A percentile compares a stretch with the other conserved stretches of the same genome.
These are phyloP conservation scores for Micractinium sp. DNA, from an alignment of 139 green algal genomes.

Conservation along the genomic window DNA sequence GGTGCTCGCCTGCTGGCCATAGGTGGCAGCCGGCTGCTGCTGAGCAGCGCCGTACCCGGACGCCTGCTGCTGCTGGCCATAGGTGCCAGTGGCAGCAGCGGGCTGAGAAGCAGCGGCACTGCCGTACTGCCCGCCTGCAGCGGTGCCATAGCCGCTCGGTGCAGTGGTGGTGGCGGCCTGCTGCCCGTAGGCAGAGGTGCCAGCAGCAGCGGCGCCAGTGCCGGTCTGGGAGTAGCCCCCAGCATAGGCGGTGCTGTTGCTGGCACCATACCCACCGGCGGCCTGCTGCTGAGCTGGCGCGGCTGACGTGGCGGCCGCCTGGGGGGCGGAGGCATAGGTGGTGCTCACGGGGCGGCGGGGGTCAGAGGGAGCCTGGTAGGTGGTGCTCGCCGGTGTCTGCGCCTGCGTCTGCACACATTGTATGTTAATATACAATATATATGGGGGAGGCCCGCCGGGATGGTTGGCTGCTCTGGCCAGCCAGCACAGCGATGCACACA, in stretches of 20 bases:
- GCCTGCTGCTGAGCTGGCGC: background rate
- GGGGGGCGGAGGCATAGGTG: background rate
- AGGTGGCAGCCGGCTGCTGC: background rate
- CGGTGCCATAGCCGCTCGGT: background rate
- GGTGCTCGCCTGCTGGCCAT: background rate
- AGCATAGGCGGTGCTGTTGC: background rate
- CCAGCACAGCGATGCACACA: background rate
- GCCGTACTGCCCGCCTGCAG: background rate
- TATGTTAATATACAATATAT: too few species aligned
- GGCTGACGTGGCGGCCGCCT: background rate
- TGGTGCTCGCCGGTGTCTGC: background rate
- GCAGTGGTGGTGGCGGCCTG: background rate
- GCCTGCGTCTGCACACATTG: background rate
- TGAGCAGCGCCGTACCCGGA: background rate
- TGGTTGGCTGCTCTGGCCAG: background rate
- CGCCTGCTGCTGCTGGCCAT: slow-evolving; percentile 12
- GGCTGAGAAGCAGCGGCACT: background rate
- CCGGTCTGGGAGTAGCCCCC: background rate
- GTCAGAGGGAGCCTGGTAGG: background rate
- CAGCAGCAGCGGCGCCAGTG: background rate
- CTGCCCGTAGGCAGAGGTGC: background rate
- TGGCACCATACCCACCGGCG: background rate
- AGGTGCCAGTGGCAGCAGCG: background rate
- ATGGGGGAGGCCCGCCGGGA: too few species aligned
- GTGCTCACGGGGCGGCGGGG: slow-evolving; percentile 5